phyloP scores from a whole-genome alignment of 352 stramenopile genomes.

The Phytophthora sansomeana region DNA sequence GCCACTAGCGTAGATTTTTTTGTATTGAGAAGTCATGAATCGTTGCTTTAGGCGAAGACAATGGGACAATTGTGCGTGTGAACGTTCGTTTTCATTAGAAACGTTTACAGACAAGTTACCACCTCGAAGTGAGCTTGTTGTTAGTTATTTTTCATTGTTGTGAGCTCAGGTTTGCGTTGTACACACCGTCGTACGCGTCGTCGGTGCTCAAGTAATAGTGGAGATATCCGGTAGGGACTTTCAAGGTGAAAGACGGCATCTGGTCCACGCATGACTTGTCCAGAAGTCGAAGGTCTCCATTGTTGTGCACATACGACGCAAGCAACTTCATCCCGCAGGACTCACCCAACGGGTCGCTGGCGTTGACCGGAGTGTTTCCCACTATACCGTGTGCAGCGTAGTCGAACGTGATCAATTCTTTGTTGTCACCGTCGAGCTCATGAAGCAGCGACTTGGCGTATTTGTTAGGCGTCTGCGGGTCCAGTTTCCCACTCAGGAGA shows the following conservation, averaged over 20 bases:
- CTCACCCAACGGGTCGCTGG: neutral
- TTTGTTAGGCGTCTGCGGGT: constrained; percentile 49
- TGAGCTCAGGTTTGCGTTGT: constrained; percentile 21
- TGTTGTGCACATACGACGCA: constrained; percentile 41
- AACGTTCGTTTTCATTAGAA: no score
- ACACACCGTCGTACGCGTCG: constrained; percentile 44
- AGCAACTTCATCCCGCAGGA: constrained; percentile 54
- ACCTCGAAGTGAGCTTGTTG: no score
- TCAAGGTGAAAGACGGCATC: constrained; percentile 40
- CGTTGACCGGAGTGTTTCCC: neutral
- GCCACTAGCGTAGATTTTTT: no score
- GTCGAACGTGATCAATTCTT: constrained; percentile 48
- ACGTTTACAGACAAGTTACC: no score
- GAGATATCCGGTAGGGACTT: constrained; percentile 6
- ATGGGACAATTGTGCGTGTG: no score
- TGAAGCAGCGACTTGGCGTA: constrained; percentile 41
- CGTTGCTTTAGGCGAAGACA: no score
- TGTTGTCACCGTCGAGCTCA: constrained; percentile 30
- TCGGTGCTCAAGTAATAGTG: constrained; percentile 36
- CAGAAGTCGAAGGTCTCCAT: constrained; percentile 39
- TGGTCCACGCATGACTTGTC: constrained; percentile 19
- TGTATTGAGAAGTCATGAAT: no score
- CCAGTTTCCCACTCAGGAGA: constrained; percentile 45
- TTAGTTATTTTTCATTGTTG: no score
- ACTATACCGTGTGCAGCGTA: constrained; percentile 30